phyloP scores from a whole-genome alignment of 2,329 filamentous ascomycete species.

The Paecilomyces variotii region DNA sequence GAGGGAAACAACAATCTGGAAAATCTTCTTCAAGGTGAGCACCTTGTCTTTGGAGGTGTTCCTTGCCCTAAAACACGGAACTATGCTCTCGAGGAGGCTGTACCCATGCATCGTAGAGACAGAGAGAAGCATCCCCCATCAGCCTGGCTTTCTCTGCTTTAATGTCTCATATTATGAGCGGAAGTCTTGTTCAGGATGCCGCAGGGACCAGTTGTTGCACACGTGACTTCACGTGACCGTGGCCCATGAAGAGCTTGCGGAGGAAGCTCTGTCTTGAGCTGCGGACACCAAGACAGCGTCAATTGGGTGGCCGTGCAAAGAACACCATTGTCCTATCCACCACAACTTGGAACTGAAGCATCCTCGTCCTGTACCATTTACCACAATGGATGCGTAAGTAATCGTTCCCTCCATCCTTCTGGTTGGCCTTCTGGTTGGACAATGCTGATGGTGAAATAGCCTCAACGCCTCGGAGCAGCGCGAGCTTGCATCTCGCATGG shows the following conservation, averaged over 20 bases:
- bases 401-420: neutral
- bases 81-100: too few relatives aligned
- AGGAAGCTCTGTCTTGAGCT: neutral
- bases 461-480: conserved; percentile 76
- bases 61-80: too few relatives aligned
- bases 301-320: neutral
- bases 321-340: neutral
- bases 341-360: neutral
- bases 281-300: neutral
- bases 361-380: neutral
- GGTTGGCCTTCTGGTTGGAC: neutral
- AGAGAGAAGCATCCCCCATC: too few relatives aligned
- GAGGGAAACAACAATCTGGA: neutral
- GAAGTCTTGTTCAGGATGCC: neutral
- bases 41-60: too few relatives aligned
- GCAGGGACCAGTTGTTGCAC: neutral
- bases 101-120: too few relatives aligned
- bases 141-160: too few relatives aligned
- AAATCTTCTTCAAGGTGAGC: neutral
- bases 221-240: neutral
- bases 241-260: neutral
- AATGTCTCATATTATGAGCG: too few relatives aligned
- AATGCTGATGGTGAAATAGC: conserved; percentile 30
- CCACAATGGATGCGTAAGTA: conserved; percentile 31
- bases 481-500: conserved; percentile 88